phyloP scores from a whole-genome alignment of 2,329 filamentous ascomycete species.

The Chaetomium strumarium region DNA sequence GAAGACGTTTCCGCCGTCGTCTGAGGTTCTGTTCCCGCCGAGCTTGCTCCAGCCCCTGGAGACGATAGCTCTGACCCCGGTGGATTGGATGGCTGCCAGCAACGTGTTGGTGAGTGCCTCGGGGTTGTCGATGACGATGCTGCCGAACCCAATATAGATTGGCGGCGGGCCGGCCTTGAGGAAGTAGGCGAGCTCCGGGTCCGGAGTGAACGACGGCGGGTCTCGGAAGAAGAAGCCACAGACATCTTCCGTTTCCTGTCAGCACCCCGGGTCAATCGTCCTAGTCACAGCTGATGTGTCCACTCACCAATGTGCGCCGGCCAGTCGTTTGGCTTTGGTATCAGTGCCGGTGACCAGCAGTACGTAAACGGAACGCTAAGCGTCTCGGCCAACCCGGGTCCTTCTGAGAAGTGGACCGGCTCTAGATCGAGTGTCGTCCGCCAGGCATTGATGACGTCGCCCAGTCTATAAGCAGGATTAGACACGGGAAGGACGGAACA shows the following conservation, averaged over 20 bases:
- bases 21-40: slow-evolving; percentile 63
- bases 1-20: slow-evolving; percentile 57
- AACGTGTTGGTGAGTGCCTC: slow-evolving; percentile 63
- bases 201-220: slow-evolving; percentile 58
- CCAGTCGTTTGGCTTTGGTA: slow-evolving; percentile 59
- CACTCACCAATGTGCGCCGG: slow-evolving; percentile 28
- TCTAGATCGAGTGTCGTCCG: slow-evolving; percentile 70
- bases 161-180: slow-evolving; percentile 62
- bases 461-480: slow-evolving; percentile 51
- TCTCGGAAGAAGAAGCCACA: slow-evolving; percentile 73
- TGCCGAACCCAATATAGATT: slow-evolving; percentile 77
- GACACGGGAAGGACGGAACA: too few relatives aligned
- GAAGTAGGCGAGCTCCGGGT: slow-evolving; percentile 59
- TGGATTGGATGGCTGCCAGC: slow-evolving; percentile 60
- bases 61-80: slow-evolving; percentile 68
- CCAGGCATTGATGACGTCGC: slow-evolving; percentile 85
- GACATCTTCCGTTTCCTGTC: slow-evolving; percentile 41
- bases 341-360: slow-evolving; percentile 78
- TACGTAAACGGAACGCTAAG: slow-evolving; percentile 80
- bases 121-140: slow-evolving; percentile 72
- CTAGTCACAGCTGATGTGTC: not conserved
- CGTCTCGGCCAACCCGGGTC: slow-evolving; percentile 69
- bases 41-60: slow-evolving; percentile 85
- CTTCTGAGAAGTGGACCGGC: slow-evolving; percentile 71
- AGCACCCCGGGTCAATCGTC: too few relatives aligned